Percentiles rank a stretch among this genome's conserved stretches.
Evolutionary conservation across 495 filamentous ascomycete species (phyloP).

Genomic region (Polyplosphaeria fusca): DNA sequence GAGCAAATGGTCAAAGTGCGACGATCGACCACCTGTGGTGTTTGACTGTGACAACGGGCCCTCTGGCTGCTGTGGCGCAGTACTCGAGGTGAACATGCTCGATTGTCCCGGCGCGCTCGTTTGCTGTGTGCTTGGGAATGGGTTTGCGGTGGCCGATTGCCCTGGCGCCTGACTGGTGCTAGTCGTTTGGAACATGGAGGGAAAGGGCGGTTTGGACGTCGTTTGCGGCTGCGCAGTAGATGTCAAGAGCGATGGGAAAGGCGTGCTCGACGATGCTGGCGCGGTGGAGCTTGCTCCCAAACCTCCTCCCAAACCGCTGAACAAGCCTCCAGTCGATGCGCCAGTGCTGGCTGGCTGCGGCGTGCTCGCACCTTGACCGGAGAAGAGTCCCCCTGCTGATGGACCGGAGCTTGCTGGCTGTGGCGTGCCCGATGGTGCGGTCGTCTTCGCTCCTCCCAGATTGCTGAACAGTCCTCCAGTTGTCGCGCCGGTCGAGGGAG

Average conservation of each 20-base stretch:
- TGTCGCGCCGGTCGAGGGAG: constrained; percentile 1
- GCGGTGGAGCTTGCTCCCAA: constrained; percentile 10
- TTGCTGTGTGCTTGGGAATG: constrained; percentile 21
- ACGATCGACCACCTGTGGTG: constrained; percentile 38
- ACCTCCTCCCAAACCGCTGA: constrained; percentile 14
- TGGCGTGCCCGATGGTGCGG: constrained; percentile 15
- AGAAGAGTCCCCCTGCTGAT: constrained; percentile 6
- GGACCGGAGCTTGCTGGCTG: constrained; percentile 27
- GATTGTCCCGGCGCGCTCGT: constrained; percentile 2
- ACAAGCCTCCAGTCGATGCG: constrained; percentile 21
- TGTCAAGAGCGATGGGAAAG: constrained; percentile 9
- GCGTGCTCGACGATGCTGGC: constrained; percentile 17
- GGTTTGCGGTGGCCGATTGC: constrained; percentile 25
- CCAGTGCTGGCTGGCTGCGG: constrained; percentile 16
- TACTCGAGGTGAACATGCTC: constrained; percentile 12
- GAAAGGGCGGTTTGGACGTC: not conserved
- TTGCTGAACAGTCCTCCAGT: constrained; percentile 16
- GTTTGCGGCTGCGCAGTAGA: constrained; percentile 1
- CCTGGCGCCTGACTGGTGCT: constrained; percentile 21
- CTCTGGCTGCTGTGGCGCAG: constrained; percentile 18
- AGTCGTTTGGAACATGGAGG: constrained; percentile 14
- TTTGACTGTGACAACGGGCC: constrained; percentile 19
- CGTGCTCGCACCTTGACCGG: constrained; percentile 1
- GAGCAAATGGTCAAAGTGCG: constrained; percentile 84
- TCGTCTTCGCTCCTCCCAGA: constrained; percentile 9